Evolutionary conservation across 345 rosid genomes (phyloP).

Genomic region (Erysimum cheiranthoides): DNA sequence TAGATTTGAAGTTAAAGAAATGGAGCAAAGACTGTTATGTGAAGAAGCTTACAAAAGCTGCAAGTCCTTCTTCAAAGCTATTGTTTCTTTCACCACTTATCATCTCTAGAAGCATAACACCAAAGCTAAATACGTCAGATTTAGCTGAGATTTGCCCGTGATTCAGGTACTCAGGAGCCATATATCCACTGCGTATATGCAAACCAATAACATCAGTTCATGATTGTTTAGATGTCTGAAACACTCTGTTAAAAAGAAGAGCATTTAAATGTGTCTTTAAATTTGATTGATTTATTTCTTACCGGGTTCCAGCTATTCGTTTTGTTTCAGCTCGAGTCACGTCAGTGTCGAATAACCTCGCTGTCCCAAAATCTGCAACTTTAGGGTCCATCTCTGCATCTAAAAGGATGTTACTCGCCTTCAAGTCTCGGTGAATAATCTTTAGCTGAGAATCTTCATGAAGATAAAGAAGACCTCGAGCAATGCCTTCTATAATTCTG

Average conservation of each 20-base stretch:
- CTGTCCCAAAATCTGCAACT: constrained; percentile 45
- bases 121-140: constrained; percentile 57
- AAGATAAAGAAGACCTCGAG: constrained; percentile 40
- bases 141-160: constrained; percentile 51
- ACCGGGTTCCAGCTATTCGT: constrained; percentile 49
- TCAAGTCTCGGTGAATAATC: constrained; percentile 42
- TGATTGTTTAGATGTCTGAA: too few species aligned
- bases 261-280: neutral
- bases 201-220: neutral
- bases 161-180: constrained; percentile 55
- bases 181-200: constrained; percentile 50
- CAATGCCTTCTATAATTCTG: constrained; percentile 45
- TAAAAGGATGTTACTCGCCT: constrained; percentile 39
- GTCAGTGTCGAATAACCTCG: constrained; percentile 34
- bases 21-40: constrained; percentile 17
- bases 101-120: constrained; percentile 53
- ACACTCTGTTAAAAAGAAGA: too few species aligned
- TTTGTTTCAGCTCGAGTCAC: constrained; percentile 38
- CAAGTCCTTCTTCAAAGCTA: constrained; percentile 23
- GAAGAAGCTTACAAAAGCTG: constrained; percentile 18
- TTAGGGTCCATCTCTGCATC: constrained; percentile 39
- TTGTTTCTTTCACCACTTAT: constrained; percentile 51
- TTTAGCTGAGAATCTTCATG: constrained; percentile 39
- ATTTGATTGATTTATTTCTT: neutral
- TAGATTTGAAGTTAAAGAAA: neutral